Evolutionary conservation across 176 grass and related monocot species (phyloP).

Genomic region (Avena sativa): DNA sequence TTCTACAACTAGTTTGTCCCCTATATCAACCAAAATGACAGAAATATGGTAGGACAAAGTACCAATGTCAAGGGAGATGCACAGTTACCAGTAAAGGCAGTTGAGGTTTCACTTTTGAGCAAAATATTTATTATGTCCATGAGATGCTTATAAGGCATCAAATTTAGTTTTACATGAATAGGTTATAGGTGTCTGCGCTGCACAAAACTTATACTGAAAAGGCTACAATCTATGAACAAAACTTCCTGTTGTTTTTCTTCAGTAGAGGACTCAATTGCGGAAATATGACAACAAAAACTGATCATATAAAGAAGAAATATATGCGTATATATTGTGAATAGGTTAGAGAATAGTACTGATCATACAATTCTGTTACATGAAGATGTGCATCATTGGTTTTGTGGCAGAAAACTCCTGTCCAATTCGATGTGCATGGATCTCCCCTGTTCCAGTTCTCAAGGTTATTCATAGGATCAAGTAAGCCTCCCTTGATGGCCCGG

Average conservation of each 20-base stretch:
- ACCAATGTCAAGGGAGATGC: background rate
- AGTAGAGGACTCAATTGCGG: background rate
- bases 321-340: slow-evolving; percentile 23
- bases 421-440: slow-evolving; percentile 90
- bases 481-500: slow-evolving; percentile 47
- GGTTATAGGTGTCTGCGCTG: background rate
- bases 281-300: background rate
- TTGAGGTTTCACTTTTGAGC: slow-evolving; percentile 12
- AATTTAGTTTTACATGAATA: background rate
- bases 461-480: slow-evolving; percentile 57
- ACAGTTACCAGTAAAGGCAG: background rate
- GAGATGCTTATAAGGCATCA: background rate
- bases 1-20: background rate
- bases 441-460: slow-evolving; percentile 72
- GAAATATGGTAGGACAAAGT: slow-evolving; percentile 3
- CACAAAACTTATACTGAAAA: slow-evolving; percentile 12
- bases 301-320: slow-evolving; percentile 26
- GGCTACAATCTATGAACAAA: background rate
- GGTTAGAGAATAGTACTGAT: slow-evolving; percentile 4
- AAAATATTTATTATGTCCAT: background rate
- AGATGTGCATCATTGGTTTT: slow-evolving; percentile 58
- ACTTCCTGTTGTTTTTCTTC: background rate
- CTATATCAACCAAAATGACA: background rate
- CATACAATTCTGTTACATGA: slow-evolving; percentile 87
- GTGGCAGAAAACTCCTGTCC: slow-evolving; percentile 82